Evolutionary conservation across 371 early-diverging fungal genomes (phyloP).

Genomic region (Nematocida sp.): DNA sequence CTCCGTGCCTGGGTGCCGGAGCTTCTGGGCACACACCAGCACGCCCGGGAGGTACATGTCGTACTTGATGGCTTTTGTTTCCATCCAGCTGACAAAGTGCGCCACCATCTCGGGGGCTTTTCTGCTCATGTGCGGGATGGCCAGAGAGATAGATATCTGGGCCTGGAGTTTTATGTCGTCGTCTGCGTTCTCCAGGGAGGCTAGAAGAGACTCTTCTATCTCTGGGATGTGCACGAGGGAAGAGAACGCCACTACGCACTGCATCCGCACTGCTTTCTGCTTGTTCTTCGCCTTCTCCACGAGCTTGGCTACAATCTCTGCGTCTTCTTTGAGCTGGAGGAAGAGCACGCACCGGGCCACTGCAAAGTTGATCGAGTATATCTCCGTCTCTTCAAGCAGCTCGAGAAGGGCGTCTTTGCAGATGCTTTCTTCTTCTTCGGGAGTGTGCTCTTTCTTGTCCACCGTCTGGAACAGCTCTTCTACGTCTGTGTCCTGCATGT

Average conservation of each 20-base stretch:
- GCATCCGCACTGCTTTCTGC: constrained; percentile 37
- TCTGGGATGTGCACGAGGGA: not conserved
- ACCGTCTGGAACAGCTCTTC: not conserved
- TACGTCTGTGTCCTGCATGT: constrained; percentile 11
- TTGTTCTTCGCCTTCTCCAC: constrained; percentile 4
- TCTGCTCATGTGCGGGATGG: not conserved
- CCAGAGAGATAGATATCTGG: constrained; percentile 4
- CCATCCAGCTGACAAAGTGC: not conserved
- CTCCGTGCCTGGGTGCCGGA: not conserved
- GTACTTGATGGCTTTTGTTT: not conserved
- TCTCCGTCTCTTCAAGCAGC: constrained; percentile 3
- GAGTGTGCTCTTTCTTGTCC: not conserved
- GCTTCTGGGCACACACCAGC: constrained; percentile 9
- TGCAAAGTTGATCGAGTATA: not conserved
- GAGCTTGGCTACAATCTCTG: constrained; percentile 1
- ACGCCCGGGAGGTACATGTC: constrained; percentile 1
- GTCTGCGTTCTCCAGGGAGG: constrained; percentile 13
- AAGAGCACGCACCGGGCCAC: not conserved
- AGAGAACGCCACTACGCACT: constrained; percentile 3
- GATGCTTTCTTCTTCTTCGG: not conserved
- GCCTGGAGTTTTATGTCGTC: constrained; percentile 36
- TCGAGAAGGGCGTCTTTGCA: constrained; percentile 16
- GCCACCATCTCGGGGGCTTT: constrained; percentile 4
- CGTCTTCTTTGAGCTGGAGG: constrained; percentile 8
- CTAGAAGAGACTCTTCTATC: not conserved